Evolutionary conservation across 768 basidiomycete genomes (phyloP), one percentile per base, ranked within the genome.

Genomic region (Boletus reticuloceps): DNA sequence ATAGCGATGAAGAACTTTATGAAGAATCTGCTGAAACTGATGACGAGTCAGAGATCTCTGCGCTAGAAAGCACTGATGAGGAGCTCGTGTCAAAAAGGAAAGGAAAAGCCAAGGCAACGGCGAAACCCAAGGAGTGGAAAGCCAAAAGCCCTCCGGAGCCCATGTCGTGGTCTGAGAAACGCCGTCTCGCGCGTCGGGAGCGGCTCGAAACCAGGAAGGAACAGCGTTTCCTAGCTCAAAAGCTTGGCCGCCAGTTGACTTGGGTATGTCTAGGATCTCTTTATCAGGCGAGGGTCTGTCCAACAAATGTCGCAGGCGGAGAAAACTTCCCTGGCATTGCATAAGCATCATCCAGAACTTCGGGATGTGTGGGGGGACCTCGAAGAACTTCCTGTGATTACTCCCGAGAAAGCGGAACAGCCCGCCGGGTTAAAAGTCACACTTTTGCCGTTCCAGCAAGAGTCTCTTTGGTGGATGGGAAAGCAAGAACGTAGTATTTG

Each of bases 401-500:
- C 78, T 31, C 92, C 94, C 3, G 73, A 81, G 48, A 82, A 83
- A 63, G 89, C 88, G 45, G 81, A 82, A 29, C 94, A 95, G 54
- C 95, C 97, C 3, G 75, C 74, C 3, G 85, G 85, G n/a, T 75
- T 98, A 56, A 96, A 93, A 69, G 80, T 91, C 47, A 84, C 81
- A 0, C 80, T 99, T 5, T 76, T 99, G 36, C 96, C 95, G 1
- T 99, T 98, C 81, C 97, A 99, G 70, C 84, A 82, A 50, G 97
- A 99, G 74, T 93, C 91, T 72, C 76, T 99, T 59, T 87, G 78
- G 64, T 99, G 97, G 97, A 96, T 99, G 93, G 82, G 84, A 61
- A 80, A 91, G 65, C 97, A 98, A 74, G 97, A 99, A 69, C 75
- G 85, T 51, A 81, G 89, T 8, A 72, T 84, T 3, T 98, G 95